Base-by-base conservation (phyloP, 306 rosid genomes). In the Cyclanthera cordifolia region DNA sequence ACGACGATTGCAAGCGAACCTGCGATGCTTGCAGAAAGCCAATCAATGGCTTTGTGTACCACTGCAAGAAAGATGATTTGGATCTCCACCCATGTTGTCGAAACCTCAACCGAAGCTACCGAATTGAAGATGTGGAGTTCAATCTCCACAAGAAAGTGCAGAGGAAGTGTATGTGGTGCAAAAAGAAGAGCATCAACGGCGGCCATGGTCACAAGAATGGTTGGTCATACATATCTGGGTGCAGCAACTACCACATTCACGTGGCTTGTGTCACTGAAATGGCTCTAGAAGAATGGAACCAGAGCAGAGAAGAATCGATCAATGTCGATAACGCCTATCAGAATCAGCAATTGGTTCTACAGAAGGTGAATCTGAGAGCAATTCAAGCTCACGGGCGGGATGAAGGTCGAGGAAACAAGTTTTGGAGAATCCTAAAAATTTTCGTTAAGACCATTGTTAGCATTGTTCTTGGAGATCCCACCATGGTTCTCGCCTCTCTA, bases 221-320 rank as follows among this genome's bases (percentile, higher is more conserved):
- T 3, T 75, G 78, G 78, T 75, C 78, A 3, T 75, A 75, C 23
- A 48, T 69, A 8, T 67, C 78, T 8, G 14, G 34, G 54, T 47
- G 70, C 21, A 17, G 34, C 1, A 1, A 48, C 28, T 69, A 58
- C 48, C 69, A 57, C 49, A 20, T 75, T 54, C 70, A 75, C 25
- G 78, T 75, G 30, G 23, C 46, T 43, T 75, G 79, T 59, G 41
- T 17, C 2, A 67, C n/a, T 4, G 41, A 67, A 55, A 19, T 55
- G 73, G 17, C 50, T 17, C 9, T 39, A 19, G 56, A 75, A 3
- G 67, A 25, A 13, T 75, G 69, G 54, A 37, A 34, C 20, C 25
- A 17, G 20, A 41, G 20, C 17, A 19, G 37, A 24, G 57, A 7
- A 9, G 47, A n/a, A 23, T 17, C 25, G 57, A 49, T 8, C 16